Evolutionary conservation across 176 grass and related monocot genomes (phyloP).

Genomic region (Triticum urartu): DNA sequence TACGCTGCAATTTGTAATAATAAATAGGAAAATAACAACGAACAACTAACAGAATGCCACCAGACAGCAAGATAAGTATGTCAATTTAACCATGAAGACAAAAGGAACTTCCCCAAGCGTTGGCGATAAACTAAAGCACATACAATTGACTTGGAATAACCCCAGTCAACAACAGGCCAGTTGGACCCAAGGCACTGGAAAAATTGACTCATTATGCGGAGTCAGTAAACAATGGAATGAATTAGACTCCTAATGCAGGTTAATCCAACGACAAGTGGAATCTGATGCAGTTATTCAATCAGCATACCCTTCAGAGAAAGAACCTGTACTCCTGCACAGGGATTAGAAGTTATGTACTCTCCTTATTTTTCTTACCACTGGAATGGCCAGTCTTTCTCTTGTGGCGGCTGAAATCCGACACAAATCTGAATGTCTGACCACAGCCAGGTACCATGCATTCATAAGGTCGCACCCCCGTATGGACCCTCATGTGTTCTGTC

Average conservation of each 20-base stretch:
- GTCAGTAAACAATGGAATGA: constrained; percentile 53
- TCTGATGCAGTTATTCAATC: constrained; percentile 47
- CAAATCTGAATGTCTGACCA: constrained; percentile 92
- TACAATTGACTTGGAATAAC: constrained; percentile 45
- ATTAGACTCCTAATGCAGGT: constrained; percentile 48
- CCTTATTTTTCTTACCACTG: constrained; percentile 63
- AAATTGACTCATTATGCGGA: constrained; percentile 21
- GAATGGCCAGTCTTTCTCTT: constrained; percentile 98
- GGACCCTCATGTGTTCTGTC: constrained; percentile 95
- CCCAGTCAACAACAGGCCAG: constrained; percentile 41
- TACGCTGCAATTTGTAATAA: not conserved
- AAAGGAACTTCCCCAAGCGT: constrained; percentile 22
- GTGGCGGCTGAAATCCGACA: constrained; percentile 96
- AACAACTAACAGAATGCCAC: constrained; percentile 5
- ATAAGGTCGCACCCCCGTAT: constrained; percentile 85
- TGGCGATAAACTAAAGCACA: constrained; percentile 21
- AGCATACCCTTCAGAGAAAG: constrained; percentile 45
- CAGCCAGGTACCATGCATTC: constrained; percentile 79
- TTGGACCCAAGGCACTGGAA: constrained; percentile 38
- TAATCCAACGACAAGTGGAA: constrained; percentile 49
- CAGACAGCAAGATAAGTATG: not conserved
- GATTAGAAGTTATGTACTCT: constrained; percentile 59
- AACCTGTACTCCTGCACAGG: constrained; percentile 39
- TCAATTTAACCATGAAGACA: constrained; percentile 15
- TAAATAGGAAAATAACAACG: not conserved